Percentiles rank a stretch among this genome's conserved stretches.
phyloP scores from a whole-genome alignment of 2,329 filamentous ascomycete species.

The Madurella mycetomatis region DNA sequence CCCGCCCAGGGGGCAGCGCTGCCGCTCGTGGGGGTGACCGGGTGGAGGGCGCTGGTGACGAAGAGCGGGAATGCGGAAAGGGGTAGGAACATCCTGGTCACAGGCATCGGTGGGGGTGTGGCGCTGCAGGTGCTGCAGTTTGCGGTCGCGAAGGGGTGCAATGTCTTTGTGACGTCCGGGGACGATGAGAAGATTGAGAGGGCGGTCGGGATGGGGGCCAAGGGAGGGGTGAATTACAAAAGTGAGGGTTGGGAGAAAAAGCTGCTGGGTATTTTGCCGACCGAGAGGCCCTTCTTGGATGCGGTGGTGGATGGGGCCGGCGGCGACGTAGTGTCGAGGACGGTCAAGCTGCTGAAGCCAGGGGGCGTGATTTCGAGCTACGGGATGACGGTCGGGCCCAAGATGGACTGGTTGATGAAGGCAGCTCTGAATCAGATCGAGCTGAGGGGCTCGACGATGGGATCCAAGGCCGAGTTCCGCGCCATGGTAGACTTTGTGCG shows the following conservation, averaged over 20 bases:
- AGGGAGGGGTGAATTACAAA: slow-evolving; percentile 78
- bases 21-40: slow-evolving; percentile 81
- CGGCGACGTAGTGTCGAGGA: slow-evolving; percentile 72
- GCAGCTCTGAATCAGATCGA: slow-evolving; percentile 87
- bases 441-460: slow-evolving; percentile 83
- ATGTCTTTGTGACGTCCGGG: slow-evolving; percentile 78
- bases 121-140: slow-evolving; percentile 79
- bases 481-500: slow-evolving; percentile 84
- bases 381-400: slow-evolving; percentile 83
- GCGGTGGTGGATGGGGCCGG: slow-evolving; percentile 88
- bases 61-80: slow-evolving; percentile 63
- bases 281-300: slow-evolving; percentile 66
- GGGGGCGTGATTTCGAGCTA: slow-evolving; percentile 84
- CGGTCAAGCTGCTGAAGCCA: slow-evolving; percentile 64
- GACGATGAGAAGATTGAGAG: slow-evolving; percentile 69
- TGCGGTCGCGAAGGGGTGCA: slow-evolving; percentile 66
- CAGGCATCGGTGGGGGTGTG: slow-evolving; percentile 89
- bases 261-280: slow-evolving; percentile 57
- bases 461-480: slow-evolving; percentile 80
- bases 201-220: slow-evolving; percentile 66
- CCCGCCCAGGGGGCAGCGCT: slow-evolving; percentile 75
- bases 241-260: slow-evolving; percentile 77
- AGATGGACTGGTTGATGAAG: slow-evolving; percentile 80
- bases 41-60: slow-evolving; percentile 77
- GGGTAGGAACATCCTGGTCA: slow-evolving; percentile 75